Evolutionary conservation across 805 yeast genomes (phyloP).

Genomic region (Saccharomycopsis oosterbeekiorum): DNA sequence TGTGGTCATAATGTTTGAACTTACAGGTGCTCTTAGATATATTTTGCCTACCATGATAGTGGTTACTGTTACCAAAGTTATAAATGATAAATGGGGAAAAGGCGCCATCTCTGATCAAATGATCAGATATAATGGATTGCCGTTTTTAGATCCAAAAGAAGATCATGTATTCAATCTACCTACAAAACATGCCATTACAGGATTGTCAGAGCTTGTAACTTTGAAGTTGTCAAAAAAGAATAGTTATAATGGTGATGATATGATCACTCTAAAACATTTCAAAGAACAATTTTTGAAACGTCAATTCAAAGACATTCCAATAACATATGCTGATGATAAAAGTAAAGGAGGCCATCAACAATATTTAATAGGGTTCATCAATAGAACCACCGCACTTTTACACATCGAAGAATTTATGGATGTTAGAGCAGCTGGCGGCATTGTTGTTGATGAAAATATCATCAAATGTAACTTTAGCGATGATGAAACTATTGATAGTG

Average conservation of each 20-base stretch:
- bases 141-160: conserved; percentile 65
- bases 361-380: conserved; percentile 26
- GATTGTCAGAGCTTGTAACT: conserved; percentile 20
- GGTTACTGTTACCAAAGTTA: conserved; percentile 74
- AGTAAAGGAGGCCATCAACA: conserved; percentile 18
- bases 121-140: conserved; percentile 81
- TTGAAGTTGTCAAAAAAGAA: conserved; percentile 11
- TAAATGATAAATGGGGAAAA: conserved; percentile 67
- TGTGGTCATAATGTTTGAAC: conserved; percentile 89
- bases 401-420: not conserved
- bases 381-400: conserved; percentile 1
- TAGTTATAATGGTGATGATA: conserved; percentile 4
- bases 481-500: not conserved
- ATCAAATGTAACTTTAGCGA: not conserved
- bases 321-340: not conserved
- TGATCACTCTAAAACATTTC: not conserved
- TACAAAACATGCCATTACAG: conserved; percentile 54
- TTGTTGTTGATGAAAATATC: not conserved
- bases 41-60: conserved; percentile 95
- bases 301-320: conserved; percentile 1
- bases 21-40: conserved; percentile 89
- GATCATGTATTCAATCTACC: conserved; percentile 46
- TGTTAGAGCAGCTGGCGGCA: not conserved
- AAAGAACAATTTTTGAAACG: not conserved
- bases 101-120: conserved; percentile 95